Evolutionary conservation across 768 basidiomycete genomes (phyloP).

Genomic region (Panus rudis): DNA sequence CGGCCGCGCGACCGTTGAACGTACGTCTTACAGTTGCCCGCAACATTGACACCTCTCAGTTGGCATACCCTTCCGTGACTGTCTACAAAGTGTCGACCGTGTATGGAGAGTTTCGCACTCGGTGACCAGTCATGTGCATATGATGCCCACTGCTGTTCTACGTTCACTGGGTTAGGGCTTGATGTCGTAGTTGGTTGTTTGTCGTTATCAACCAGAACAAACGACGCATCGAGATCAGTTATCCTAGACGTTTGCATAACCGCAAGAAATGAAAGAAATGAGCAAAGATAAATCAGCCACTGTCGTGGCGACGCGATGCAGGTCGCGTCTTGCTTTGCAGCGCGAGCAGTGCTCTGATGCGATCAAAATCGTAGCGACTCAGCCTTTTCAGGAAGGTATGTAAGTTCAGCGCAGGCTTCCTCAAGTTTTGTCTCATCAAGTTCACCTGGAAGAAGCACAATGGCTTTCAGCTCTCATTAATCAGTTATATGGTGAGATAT

Average conservation of each 20-base stretch:
- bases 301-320: too few relatives aligned
- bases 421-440: too few relatives aligned
- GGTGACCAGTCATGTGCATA: slow-evolving; percentile 74
- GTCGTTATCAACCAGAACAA: slow-evolving; percentile 9
- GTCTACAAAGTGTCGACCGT: slow-evolving; percentile 82
- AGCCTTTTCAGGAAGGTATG: too few relatives aligned
- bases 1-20: slow-evolving; percentile 17
- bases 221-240: slow-evolving; percentile 10
- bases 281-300: too few relatives aligned
- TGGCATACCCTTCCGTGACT: slow-evolving; percentile 70
- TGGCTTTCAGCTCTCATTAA: too few relatives aligned
- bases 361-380: too few relatives aligned
- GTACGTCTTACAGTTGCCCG: slow-evolving; percentile 78
- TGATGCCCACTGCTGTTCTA: slow-evolving; percentile 16
- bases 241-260: neutral
- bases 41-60: slow-evolving; percentile 80
- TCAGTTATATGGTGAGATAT: too few relatives aligned
- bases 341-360: too few relatives aligned
- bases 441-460: too few relatives aligned
- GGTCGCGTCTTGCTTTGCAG: too few relatives aligned
- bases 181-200: neutral
- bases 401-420: too few relatives aligned
- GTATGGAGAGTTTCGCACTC: slow-evolving; percentile 41
- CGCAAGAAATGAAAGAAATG: too few relatives aligned
- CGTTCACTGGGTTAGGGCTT: neutral